Percentiles rank a stretch among this genome's conserved stretches.
Conservation (phyloP, 2,329 filamentous ascomycete species). For the Alternaria conjuncta region DNA sequence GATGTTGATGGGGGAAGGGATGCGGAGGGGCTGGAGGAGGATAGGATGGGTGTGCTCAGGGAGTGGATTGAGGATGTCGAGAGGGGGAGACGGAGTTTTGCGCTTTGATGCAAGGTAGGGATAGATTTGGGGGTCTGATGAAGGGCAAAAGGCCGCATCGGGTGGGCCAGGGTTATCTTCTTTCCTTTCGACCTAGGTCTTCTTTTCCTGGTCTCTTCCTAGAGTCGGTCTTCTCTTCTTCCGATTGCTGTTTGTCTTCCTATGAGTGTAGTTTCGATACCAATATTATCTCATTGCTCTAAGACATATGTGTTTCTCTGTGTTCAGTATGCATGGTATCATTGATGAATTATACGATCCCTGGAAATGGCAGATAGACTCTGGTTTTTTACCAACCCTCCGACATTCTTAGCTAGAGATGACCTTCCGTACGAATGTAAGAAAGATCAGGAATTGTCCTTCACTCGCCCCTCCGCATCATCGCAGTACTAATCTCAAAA, state of each 20-base stretch:
- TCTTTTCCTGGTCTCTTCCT: neutral
- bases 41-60: neutral
- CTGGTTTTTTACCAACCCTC: no score
- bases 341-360: no score
- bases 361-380: no score
- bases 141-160: neutral
- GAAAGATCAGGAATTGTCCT: neutral
- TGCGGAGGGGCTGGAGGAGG: neutral
- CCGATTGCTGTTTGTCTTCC: no score
- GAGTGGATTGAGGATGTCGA: slow-evolving; percentile 4
- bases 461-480: neutral
- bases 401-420: no score
- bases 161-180: neutral
- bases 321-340: no score
- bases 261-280: neutral
- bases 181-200: neutral
- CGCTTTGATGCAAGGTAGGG: neutral
- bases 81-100: neutral
- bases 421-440: no score
- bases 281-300: neutral
- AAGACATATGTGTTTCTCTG: neutral
- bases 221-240: neutral
- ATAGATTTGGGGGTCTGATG: neutral
- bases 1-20: neutral
- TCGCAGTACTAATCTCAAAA: no score